Base-by-base conservation (phyloP, 305 asterid genomes). In the Plantago coronopus region DNA sequence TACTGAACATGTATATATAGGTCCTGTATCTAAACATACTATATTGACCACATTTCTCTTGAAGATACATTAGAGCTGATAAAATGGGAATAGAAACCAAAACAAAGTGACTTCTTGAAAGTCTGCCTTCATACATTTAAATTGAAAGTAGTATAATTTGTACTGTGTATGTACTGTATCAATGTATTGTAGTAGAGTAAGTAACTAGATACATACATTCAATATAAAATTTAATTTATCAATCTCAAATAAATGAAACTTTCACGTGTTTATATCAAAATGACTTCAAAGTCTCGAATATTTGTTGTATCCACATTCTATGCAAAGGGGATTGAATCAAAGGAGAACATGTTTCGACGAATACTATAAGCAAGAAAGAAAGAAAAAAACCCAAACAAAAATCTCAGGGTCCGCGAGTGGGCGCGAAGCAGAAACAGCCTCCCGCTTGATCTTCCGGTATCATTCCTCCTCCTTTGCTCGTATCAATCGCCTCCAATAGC, bases 401-500 rank as follows among this genome's bases (percentile, higher is more conserved):
- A 13, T 66, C 19, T 79, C 75, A 86, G 8, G 87, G 89, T n/a
- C 91, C 87, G n/a, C 87, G 83, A 1, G 66, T 50, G 5, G 91
- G 87, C 17, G 72, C 77, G 25, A 87, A 79, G 81, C 95, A 87
- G 70, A 87, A 80, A 66, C 95, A 87, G 17, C 93, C 78, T 18
- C 68, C 65, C 0, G 75, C 79, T 34, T 84, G 82, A 61, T 84
- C 94, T 49, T 84, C 90, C 1, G 95, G 87, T 62, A 87, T 77
- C 95, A 87, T 87, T 11, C 95, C 94, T 29, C 95, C 94, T 29
- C 94, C 89, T 70, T 79, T 87, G 85, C 83, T 81, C 15, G 94
- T 87, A 73, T 87, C 94, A 37, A 87, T 71, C 3, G 84, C 86
- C 59, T 87, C 94, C 72, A 87, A 68, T 75, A 75, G 37, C 68